Conservation (phyloP, 441 rosid species). For the Pelargonium myrrhifolium region DNA sequence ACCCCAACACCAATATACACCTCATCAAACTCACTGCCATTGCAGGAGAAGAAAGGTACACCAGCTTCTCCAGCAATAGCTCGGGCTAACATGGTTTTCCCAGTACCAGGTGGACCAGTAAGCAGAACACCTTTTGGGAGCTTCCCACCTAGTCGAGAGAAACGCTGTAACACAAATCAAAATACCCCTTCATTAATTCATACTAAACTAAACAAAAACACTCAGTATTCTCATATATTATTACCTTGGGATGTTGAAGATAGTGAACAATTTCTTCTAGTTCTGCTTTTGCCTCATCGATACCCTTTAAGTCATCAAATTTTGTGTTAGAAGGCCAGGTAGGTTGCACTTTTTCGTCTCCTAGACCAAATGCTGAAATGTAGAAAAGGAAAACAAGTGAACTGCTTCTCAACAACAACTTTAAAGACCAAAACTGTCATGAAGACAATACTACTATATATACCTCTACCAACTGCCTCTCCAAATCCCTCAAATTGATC, state of each 20-base stretch:
- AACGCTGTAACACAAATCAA: conserved; percentile 47
- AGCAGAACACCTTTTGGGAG: conserved; percentile 95
- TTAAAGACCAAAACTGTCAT: too few relatives aligned
- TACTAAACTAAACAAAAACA: too few relatives aligned
- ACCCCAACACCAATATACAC: conserved; percentile 99
- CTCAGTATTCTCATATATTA: too few relatives aligned
- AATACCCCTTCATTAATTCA: background rate
- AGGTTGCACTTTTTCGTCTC: conserved; percentile 84
- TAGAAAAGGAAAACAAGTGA: conserved; percentile 7
- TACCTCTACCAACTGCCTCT: conserved; percentile 74
- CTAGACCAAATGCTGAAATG: conserved; percentile 67
- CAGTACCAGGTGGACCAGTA: conserved; percentile 97
- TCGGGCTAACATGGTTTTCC: conserved; percentile 96
- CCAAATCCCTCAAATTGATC: conserved; percentile 29
- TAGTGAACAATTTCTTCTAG: conserved; percentile 94
- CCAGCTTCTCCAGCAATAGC: conserved; percentile 99
- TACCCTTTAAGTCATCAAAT: conserved; percentile 86
- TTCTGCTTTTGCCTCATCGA: conserved; percentile 95
- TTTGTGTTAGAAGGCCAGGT: conserved; percentile 83
- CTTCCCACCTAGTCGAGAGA: conserved; percentile 94
- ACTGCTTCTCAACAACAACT: background rate
- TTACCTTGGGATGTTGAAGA: conserved; percentile 95
- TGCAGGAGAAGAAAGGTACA: conserved; percentile 96
- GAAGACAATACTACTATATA: background rate
- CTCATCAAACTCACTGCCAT: conserved; percentile 98